Evolutionary conservation across 2,329 filamentous ascomycete species (phyloP), one percentile per base, ranked within the genome.

Genomic region (Malbranchea cinnamomea): DNA sequence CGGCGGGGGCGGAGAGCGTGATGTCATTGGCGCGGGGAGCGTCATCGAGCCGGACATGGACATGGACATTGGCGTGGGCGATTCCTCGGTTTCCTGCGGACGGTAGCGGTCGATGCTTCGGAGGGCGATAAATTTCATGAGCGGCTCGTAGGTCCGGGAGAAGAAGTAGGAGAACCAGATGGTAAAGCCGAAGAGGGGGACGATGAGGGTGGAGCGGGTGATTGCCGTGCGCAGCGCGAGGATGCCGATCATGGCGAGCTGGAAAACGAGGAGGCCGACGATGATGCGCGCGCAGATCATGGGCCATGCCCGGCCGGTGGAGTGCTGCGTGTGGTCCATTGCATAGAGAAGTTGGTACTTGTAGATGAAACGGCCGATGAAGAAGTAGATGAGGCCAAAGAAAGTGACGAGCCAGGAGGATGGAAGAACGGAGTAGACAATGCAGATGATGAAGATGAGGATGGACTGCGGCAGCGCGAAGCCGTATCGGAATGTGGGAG

Each of bases 281-380:
- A 95, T 71, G 35, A 94, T 69, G 20, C 89, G 80, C 48, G 89
- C 83, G 56, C 84, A 93, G 38, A 98, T 93, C 68, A 98, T 92
- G 28, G 80, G 78, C 89, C 89, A 98, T 4, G 85, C 84, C 37
- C 78, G 75, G 12, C 91, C 91, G 0, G 87, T 95, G 10, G 84
- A 83, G 49, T 93, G 84, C 47, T 91, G 83, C 27, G 83, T 80
- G 51, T 95, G 87, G 45, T 95, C 85, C 89, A 98, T 98, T 18
- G 89, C 84, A 53, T 98, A 98, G 4, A 98, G 66, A 4, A 98
- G 65, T 60, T 98, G 91, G 56, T 98, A 98, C 53, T 94, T 94
- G 68, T 92, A 91, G 18, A 82, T 80, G 48, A 87, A 87, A 51
- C 82, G 79, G 12, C 84, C 84, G 9, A 92, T 68, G 12, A 29